phyloP scores from a whole-genome alignment of 2,329 filamentous ascomycete genomes.

The Colletotrichum aenigma region DNA sequence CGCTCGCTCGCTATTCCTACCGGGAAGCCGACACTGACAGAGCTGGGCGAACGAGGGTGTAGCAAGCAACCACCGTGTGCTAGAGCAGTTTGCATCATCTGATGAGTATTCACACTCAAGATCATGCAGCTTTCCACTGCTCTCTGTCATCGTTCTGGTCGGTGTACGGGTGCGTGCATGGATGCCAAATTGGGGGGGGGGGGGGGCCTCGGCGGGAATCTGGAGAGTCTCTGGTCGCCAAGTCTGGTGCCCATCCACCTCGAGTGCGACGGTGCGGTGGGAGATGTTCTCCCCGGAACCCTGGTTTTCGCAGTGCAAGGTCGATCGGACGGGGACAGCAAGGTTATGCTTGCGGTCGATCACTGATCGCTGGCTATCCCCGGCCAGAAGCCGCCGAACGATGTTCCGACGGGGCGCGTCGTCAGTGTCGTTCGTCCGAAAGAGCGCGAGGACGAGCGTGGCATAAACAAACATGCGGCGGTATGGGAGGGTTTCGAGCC shows the following conservation, averaged over 20 bases:
- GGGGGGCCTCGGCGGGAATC: neutral
- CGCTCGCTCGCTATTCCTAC: neutral
- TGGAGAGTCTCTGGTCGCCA: neutral
- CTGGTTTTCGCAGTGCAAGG: neutral
- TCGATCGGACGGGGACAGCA: neutral
- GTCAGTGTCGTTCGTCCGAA: neutral
- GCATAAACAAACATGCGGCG: neutral
- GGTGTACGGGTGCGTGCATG: slow-evolving; percentile 14
- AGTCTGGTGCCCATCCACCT: neutral
- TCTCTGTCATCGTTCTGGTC: neutral
- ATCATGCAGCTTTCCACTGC: slow-evolving; percentile 8
- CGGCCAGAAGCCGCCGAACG: neutral
- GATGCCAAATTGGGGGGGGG: neutral
- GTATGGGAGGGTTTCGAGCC: neutral
- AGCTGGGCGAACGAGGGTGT: neutral
- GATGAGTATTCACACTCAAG: neutral
- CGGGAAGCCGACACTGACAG: neutral
- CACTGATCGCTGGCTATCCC: slow-evolving; percentile 4
- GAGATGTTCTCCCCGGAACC: slow-evolving; percentile 15
- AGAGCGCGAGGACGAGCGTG: neutral
- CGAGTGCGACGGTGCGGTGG: slow-evolving; percentile 2
- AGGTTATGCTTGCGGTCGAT: slow-evolving; percentile 19
- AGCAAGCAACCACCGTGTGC: neutral
- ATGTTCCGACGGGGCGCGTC: neutral
- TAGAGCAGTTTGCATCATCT: neutral